Percentiles rank a stretch among this genome's conserved stretches.
Conservation (phyloP, 345 rosid species). For the Arabis alpina region DNA sequence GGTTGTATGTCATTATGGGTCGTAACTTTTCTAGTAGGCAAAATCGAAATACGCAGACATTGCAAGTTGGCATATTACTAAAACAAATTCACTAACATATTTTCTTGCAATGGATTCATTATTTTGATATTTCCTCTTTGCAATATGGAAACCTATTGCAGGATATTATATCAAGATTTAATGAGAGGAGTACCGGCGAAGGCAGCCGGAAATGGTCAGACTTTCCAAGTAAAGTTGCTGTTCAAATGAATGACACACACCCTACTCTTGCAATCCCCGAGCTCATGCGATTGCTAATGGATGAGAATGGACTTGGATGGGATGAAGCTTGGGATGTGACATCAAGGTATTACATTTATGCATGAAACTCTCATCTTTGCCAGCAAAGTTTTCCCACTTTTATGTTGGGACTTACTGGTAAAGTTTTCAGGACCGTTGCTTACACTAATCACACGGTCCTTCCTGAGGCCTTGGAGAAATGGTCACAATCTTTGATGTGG, state of each 20-base stretch:
- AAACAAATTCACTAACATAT: slow-evolving; percentile 9
- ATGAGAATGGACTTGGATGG: slow-evolving; percentile 94
- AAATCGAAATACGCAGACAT: background rate
- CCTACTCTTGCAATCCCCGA: slow-evolving; percentile 98
- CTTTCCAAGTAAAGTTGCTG: slow-evolving; percentile 86
- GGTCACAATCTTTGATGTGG: slow-evolving; percentile 94
- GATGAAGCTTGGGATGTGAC: slow-evolving; percentile 98
- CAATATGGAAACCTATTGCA: slow-evolving; percentile 45
- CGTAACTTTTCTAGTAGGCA: background rate
- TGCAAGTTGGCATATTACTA: background rate
- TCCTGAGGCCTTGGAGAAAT: slow-evolving; percentile 97
- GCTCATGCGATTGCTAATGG: slow-evolving; percentile 90
- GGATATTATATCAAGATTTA: slow-evolving; percentile 90
- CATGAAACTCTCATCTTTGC: slow-evolving; percentile 9
- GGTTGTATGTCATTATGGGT: slow-evolving; percentile 3
- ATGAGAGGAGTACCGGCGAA: slow-evolving; percentile 63
- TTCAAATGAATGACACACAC: slow-evolving; percentile 97
- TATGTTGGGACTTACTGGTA: slow-evolving; percentile 26
- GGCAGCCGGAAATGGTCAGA: slow-evolving; percentile 80
- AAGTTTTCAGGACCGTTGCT: slow-evolving; percentile 72
- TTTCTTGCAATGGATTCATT: slow-evolving; percentile 9
- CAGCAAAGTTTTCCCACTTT: background rate
- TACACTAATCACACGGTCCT: slow-evolving; percentile 99
- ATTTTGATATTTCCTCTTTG: background rate
- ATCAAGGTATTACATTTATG: slow-evolving; percentile 51